phyloP scores from a whole-genome alignment of 805 yeast genomes.

The Pichia kluyveri region DNA sequence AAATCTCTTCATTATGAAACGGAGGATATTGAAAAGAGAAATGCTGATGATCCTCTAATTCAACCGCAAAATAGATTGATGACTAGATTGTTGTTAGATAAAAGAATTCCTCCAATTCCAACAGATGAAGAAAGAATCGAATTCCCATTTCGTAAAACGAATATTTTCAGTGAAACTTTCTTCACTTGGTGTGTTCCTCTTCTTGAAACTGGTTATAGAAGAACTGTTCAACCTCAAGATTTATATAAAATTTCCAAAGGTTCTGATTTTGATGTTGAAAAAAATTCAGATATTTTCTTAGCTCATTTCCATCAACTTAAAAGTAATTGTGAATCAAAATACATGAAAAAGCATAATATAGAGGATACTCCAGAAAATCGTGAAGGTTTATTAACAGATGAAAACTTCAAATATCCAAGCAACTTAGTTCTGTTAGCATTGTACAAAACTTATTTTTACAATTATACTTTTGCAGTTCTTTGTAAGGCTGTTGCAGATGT shows the following conservation, averaged over 20 bases:
- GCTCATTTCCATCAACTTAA: constrained; percentile 25
- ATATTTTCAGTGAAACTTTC: constrained; percentile 33
- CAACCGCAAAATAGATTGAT: constrained; percentile 28
- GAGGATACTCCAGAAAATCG: constrained; percentile 29
- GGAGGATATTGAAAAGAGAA: constrained; percentile 12
- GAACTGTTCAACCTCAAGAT: constrained; percentile 63
- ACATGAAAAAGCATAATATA: constrained; percentile 24
- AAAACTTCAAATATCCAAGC: constrained; percentile 34
- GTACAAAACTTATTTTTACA: constrained; percentile 39
- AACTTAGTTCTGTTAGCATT: constrained; percentile 38
- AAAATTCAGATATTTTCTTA: constrained; percentile 28
- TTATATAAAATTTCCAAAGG: constrained; percentile 38
- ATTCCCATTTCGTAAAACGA: constrained; percentile 35
- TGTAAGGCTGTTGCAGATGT: constrained; percentile 39
- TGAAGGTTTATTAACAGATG: constrained; percentile 17
- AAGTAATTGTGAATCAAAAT: constrained; percentile 24
- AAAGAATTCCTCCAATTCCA: constrained; percentile 44
- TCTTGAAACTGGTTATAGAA: constrained; percentile 56
- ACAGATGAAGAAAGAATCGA: constrained; percentile 37
- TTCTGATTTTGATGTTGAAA: constrained; percentile 31
- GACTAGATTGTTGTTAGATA: constrained; percentile 24
- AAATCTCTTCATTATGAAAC: constrained; percentile 4
- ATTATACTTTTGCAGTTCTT: constrained; percentile 32
- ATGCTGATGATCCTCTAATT: constrained; percentile 14
- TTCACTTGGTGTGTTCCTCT: constrained; percentile 66